phyloP scores from a whole-genome alignment of 2,329 filamentous ascomycete species.

The Hypoxylon sp. region DNA sequence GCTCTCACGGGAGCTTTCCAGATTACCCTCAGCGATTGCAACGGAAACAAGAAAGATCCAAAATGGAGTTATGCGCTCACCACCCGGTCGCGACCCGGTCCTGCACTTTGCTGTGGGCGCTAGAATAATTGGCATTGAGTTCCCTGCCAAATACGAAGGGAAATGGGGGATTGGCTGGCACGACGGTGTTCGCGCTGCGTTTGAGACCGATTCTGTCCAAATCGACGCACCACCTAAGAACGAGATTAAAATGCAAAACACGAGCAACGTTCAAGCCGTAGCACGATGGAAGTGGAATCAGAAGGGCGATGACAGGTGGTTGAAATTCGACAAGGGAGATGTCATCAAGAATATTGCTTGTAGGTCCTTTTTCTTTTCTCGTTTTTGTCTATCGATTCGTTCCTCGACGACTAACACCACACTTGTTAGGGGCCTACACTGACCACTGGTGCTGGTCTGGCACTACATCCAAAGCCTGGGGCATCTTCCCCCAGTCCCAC shows the following conservation, averaged over 20 bases:
- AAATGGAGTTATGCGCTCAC: conserved; percentile 61
- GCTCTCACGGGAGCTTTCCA: conserved; percentile 58
- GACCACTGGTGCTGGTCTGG: conserved; percentile 57
- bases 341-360: conserved; percentile 72
- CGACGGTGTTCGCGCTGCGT: conserved; percentile 66
- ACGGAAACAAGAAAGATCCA: conserved; percentile 64
- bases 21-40: conserved; percentile 63
- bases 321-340: conserved; percentile 77
- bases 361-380: conserved; percentile 41
- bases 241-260: conserved; percentile 64
- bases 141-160: conserved; percentile 66
- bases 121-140: conserved; percentile 66
- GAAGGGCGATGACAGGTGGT: conserved; percentile 64
- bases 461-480: conserved; percentile 53
- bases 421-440: conserved; percentile 49
- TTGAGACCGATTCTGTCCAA: conserved; percentile 65
- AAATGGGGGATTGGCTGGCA: conserved; percentile 73
- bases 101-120: conserved; percentile 66
- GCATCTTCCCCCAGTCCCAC: conserved; percentile 55
- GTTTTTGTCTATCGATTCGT: neutral
- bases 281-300: conserved; percentile 69
- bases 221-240: conserved; percentile 63
- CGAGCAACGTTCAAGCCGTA: conserved; percentile 64
- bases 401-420: conserved; percentile 28
- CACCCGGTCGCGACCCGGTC: conserved; percentile 62